These are phyloP conservation scores for Lactifluus piperatus DNA, from an alignment of 768 basidiomycete genomes.

Conservation along the genomic window DNA sequence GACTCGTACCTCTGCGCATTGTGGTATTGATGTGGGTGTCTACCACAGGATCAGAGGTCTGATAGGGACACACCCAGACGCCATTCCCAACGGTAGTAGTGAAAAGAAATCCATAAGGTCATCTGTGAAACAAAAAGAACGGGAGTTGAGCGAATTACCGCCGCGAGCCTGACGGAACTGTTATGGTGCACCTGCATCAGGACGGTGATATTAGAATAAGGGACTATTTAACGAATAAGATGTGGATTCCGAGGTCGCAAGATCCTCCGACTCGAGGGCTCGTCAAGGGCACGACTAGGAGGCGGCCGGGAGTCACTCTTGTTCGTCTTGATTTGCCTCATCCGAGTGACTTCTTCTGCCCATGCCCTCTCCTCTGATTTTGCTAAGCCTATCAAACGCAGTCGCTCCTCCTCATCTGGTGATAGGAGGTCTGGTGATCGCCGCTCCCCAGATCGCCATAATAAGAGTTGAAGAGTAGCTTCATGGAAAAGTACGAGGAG, in stretches of 20 bases:
- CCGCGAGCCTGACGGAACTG: background rate
- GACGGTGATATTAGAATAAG: background rate
- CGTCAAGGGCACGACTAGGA: background rate
- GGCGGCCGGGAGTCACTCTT: conserved; percentile 15
- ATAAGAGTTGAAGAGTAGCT: conserved; percentile 59
- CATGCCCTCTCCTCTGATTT: conserved; percentile 52
- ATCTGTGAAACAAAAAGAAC: background rate
- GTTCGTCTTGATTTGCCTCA: conserved; percentile 26
- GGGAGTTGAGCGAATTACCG: background rate
- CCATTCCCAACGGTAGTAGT: background rate
- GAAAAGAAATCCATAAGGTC: conserved; percentile 2
- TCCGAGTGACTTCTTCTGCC: conserved; percentile 51
- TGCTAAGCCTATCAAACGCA: conserved; percentile 42
- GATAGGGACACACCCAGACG: background rate
- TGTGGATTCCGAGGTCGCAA: conserved; percentile 3
- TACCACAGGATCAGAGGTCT: background rate
- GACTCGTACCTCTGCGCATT: background rate
- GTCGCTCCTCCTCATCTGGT: conserved; percentile 42
- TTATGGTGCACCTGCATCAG: background rate
- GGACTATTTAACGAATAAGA: background rate
- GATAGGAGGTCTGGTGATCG: conserved; percentile 40
- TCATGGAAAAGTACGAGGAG: conserved; percentile 64
- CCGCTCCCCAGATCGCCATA: conserved; percentile 62
- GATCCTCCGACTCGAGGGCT: background rate
- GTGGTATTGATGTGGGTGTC: background rate